Evolutionary conservation across 306 rosid species (phyloP).

Genomic region (Trifolium dubium): DNA sequence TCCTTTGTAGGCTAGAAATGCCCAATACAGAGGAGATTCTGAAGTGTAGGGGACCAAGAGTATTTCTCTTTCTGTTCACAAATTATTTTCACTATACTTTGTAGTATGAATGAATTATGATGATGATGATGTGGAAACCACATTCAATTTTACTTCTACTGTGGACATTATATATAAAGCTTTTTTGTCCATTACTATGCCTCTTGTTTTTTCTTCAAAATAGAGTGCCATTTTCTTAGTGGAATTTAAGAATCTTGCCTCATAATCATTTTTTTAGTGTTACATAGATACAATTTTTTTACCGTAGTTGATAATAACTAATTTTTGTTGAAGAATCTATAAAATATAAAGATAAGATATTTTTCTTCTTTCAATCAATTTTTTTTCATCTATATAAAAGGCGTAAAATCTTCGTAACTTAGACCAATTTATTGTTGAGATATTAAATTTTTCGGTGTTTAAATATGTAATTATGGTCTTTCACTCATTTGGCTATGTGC

Average conservation of each 20-base stretch:
- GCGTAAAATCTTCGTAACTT: too few relatives aligned
- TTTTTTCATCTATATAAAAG: too few relatives aligned
- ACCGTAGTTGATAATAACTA: too few relatives aligned
- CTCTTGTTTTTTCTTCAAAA: conserved; percentile 36
- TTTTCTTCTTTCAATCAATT: too few relatives aligned
- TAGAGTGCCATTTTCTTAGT: conserved; percentile 38
- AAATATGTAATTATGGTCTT: too few relatives aligned
- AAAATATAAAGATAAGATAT: too few relatives aligned
- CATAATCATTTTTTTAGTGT: not conserved
- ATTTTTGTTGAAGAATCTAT: too few relatives aligned
- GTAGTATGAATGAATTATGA: not conserved
- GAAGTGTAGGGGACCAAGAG: conserved; percentile 43
- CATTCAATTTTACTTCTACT: conserved; percentile 39
- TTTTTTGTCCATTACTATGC: conserved; percentile 35
- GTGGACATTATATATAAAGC: conserved; percentile 37
- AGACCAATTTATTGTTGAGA: too few relatives aligned
- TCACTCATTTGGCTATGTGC: conserved; percentile 33
- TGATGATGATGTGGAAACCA: conserved; percentile 46
- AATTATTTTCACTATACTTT: conserved; percentile 33
- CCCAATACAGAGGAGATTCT: conserved; percentile 50
- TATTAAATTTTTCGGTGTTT: too few relatives aligned
- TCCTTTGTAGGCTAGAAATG: conserved; percentile 40
- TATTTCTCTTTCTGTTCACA: conserved; percentile 40
- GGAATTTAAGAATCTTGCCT: conserved; percentile 48
- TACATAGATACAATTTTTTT: too few relatives aligned